phyloP scores from a whole-genome alignment of 768 basidiomycete species.

The Boletus rufocinnamomeus region DNA sequence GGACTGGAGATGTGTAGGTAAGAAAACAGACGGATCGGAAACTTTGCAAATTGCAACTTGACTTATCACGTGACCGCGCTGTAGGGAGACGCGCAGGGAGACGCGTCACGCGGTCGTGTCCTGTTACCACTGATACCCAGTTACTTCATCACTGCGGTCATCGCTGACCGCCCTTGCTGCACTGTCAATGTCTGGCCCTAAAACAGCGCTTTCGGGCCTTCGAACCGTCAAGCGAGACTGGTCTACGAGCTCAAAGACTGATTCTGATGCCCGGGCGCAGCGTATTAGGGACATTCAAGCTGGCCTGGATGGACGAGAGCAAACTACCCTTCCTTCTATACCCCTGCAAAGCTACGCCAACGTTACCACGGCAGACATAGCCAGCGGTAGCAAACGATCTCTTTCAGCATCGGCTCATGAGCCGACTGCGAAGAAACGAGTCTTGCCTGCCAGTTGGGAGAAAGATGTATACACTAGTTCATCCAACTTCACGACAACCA shows the following conservation, averaged over 20 bases:
- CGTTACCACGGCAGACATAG: conserved; percentile 18
- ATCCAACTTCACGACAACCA: conserved; percentile 34
- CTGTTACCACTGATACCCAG: background rate
- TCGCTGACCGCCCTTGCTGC: background rate
- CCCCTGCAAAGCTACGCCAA: conserved; percentile 16
- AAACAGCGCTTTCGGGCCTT: conserved; percentile 56
- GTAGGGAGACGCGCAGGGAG: no score
- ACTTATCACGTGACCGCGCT: conserved; percentile 27
- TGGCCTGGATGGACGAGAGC: conserved; percentile 48
- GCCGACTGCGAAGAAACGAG: conserved; percentile 52
- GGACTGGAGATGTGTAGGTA: no score
- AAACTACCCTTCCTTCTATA: conserved; percentile 18
- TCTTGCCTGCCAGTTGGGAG: conserved; percentile 54
- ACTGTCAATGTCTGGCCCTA: conserved; percentile 34
- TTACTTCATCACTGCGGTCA: background rate
- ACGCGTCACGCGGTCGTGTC: conserved; percentile 8
- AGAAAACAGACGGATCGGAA: no score
- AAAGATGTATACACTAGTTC: conserved; percentile 39
- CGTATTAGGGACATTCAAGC: conserved; percentile 63
- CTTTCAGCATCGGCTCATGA: conserved; percentile 20
- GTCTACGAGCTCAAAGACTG: conserved; percentile 46
- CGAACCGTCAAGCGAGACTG: conserved; percentile 63
- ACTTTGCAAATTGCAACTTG: no score
- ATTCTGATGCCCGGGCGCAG: conserved; percentile 31
- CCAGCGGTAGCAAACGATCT: conserved; percentile 39